Percentiles rank a stretch among this genome's conserved stretches.
phyloP scores from a whole-genome alignment of 2,329 filamentous ascomycete genomes.

The Aspergillus luchuensis region DNA sequence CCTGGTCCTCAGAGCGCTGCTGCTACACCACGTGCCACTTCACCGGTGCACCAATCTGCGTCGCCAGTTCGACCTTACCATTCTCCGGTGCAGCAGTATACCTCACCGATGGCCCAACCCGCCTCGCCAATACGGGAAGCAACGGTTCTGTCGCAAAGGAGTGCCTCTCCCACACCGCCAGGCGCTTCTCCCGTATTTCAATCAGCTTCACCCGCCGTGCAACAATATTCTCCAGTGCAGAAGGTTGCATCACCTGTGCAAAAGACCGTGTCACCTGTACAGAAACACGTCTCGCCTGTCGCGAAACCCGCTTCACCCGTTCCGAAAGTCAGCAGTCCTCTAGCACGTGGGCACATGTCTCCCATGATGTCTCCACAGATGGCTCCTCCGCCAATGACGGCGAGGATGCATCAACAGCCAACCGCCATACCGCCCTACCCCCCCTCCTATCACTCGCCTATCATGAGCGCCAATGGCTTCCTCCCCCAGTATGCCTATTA shows the following conservation, averaged over 20 bases:
- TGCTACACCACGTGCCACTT: constrained; percentile 15
- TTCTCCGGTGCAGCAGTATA: constrained; percentile 16
- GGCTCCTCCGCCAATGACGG: constrained; percentile 24
- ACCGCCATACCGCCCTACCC: constrained; percentile 25
- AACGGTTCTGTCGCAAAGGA: constrained; percentile 13
- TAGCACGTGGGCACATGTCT: constrained; percentile 41
- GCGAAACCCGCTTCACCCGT: constrained; percentile 31
- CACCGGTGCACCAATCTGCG: constrained; percentile 13
- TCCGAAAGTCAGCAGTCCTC: constrained; percentile 39
- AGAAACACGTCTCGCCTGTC: constrained; percentile 24
- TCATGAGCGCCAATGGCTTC: constrained; percentile 37
- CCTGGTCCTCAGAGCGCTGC: constrained; percentile 12
- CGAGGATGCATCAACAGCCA: constrained; percentile 27
- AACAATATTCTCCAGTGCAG: constrained; percentile 19
- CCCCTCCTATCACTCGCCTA: constrained; percentile 38
- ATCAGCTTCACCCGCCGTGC: constrained; percentile 14
- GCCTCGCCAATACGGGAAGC: constrained; percentile 15
- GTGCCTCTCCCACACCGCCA: constrained; percentile 18
- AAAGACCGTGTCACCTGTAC: constrained; percentile 17
- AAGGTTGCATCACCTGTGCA: constrained; percentile 22
- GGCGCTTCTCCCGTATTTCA: constrained; percentile 19
- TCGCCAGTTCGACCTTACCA: constrained; percentile 12
- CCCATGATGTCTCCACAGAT: constrained; percentile 38
- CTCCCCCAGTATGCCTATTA: constrained; percentile 37
- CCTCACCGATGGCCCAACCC: constrained; percentile 16